These are phyloP conservation scores for Metarhizium rileyi DNA, from an alignment of 2,329 filamentous ascomycete genomes.

Conservation along the genomic window DNA sequence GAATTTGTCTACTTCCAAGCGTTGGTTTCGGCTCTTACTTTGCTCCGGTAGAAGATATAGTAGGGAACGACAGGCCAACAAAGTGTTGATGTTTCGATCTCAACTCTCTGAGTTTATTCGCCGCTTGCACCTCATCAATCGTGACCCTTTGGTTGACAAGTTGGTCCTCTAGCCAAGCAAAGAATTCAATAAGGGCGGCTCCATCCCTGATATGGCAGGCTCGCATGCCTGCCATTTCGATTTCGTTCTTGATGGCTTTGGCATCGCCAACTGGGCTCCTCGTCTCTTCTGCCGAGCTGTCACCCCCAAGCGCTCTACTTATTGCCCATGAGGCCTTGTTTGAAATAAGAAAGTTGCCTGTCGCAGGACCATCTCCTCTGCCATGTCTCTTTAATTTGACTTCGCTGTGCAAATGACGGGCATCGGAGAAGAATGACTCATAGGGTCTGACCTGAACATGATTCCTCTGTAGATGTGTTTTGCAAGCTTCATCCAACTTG, in stretches of 20 bases:
- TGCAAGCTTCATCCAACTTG: slow-evolving; percentile 63
- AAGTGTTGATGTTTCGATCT: slow-evolving; percentile 63
- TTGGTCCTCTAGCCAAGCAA: slow-evolving; percentile 93
- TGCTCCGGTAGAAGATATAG: slow-evolving; percentile 87
- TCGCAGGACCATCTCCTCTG: slow-evolving; percentile 16
- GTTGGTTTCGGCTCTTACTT: slow-evolving; percentile 35
- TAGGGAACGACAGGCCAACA: slow-evolving; percentile 86
- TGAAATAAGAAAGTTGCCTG: slow-evolving; percentile 71
- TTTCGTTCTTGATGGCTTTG: slow-evolving; percentile 90
- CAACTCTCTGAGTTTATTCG: slow-evolving; percentile 77
- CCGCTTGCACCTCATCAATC: slow-evolving; percentile 83
- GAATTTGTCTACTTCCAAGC: background rate
- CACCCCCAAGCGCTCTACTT: slow-evolving; percentile 75
- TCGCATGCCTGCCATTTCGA: slow-evolving; percentile 85
- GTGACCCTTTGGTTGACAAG: slow-evolving; percentile 61
- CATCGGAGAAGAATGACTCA: slow-evolving; percentile 67
- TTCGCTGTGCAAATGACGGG: slow-evolving; percentile 44
- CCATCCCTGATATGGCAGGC: slow-evolving; percentile 90
- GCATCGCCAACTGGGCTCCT: slow-evolving; percentile 81
- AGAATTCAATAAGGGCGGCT: slow-evolving; percentile 81
- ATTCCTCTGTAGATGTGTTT: slow-evolving; percentile 57
- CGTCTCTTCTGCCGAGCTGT: slow-evolving; percentile 73
- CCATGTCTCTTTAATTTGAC: slow-evolving; percentile 29
- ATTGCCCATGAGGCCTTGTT: slow-evolving; percentile 91
- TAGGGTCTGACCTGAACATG: slow-evolving; percentile 74